phyloP scores from a whole-genome alignment of 306 rosid genomes.

The Cyclanthera cordifolia region DNA sequence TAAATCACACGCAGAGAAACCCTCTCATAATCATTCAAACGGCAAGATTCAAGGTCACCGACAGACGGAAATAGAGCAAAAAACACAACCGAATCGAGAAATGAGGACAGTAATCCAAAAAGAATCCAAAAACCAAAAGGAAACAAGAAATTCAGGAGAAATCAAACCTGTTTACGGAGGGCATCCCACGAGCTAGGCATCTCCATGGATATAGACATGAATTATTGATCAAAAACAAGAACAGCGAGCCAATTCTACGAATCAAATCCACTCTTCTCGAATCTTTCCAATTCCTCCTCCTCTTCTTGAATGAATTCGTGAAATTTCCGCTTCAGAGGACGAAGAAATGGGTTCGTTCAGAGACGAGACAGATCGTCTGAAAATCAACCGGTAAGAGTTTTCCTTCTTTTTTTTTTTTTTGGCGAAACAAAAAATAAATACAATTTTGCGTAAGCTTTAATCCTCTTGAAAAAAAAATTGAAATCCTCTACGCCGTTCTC shows the following conservation, averaged over 20 bases:
- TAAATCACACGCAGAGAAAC: background rate
- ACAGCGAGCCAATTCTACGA: slow-evolving; percentile 3
- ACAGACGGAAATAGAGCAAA: background rate
- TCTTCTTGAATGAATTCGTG: background rate
- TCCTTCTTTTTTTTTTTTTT: slow-evolving; percentile 6
- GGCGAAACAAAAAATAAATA: no score
- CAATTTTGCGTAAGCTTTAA: background rate
- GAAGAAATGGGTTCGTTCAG: slow-evolving; percentile 15
- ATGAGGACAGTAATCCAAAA: background rate
- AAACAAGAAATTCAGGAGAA: background rate
- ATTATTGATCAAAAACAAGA: background rate
- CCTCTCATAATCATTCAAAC: background rate
- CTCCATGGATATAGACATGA: slow-evolving; percentile 42
- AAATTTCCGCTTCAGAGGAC: background rate
- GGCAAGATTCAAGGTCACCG: slow-evolving; percentile 1
- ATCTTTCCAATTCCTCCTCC: background rate
- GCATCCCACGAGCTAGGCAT: slow-evolving; percentile 81
- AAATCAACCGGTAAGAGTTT: background rate
- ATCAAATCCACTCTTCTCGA: background rate
- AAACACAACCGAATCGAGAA: background rate
- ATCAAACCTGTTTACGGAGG: slow-evolving; percentile 78
- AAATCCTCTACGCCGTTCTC: background rate
- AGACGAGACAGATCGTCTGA: background rate
- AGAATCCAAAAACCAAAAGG: background rate
- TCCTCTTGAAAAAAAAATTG: no score